Conservation (phyloP, 1,139 yeast species). For the Barnettozyma hawaiiensis region DNA sequence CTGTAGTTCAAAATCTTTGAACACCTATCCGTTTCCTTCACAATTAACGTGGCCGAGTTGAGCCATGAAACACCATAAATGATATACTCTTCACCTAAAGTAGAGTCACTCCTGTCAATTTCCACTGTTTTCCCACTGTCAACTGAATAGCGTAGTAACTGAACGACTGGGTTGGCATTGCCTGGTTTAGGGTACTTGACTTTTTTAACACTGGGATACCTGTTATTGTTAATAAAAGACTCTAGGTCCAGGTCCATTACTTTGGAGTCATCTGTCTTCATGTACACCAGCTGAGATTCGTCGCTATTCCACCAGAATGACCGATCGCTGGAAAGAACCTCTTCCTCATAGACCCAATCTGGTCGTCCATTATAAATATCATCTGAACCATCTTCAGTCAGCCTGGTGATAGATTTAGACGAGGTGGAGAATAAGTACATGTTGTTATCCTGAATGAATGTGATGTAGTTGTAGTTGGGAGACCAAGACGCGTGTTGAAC, state of each 20-base stretch:
- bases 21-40: constrained; percentile 67
- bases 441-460: constrained; percentile 69
- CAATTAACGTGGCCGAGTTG: constrained; percentile 45
- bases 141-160: constrained; percentile 42
- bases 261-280: constrained; percentile 62
- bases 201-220: constrained; percentile 49
- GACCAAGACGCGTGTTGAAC: constrained; percentile 64
- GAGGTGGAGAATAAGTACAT: constrained; percentile 47
- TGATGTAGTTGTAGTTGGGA: constrained; percentile 60
- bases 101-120: constrained; percentile 21
- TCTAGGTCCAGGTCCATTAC: constrained; percentile 66
- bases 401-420: constrained; percentile 36
- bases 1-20: constrained; percentile 53
- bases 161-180: constrained; percentile 56
- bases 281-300: constrained; percentile 57
- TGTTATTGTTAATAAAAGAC: constrained; percentile 49
- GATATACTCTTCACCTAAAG: constrained; percentile 38
- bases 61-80: constrained; percentile 75
- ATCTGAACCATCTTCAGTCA: constrained; percentile 66
- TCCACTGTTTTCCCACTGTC: constrained; percentile 27
- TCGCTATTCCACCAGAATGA: constrained; percentile 89
- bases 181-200: constrained; percentile 94
- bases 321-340: constrained; percentile 57
- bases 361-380: constrained; percentile 79
- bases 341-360: constrained; percentile 98